Evolutionary conservation across 192 early-diverging fungal genomes (phyloP).

Genomic region (Rhizoclosmatium sp.): DNA sequence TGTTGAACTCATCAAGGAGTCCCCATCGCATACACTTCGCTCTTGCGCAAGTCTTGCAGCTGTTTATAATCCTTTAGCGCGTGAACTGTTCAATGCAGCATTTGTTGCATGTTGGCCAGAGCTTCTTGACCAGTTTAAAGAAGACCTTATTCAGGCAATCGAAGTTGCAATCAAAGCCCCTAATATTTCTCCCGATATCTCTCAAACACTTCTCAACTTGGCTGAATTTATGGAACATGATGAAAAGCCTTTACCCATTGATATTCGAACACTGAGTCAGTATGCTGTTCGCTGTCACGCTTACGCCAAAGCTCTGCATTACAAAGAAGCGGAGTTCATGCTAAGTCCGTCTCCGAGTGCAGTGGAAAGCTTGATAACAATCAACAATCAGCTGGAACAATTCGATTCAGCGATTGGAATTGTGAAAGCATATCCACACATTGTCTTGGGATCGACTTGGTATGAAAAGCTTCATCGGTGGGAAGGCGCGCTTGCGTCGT

Average conservation of each 20-base stretch:
- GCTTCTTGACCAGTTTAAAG: constrained; percentile 77
- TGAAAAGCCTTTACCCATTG: constrained; percentile 84
- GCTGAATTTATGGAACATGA: constrained; percentile 95
- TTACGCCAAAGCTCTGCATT: constrained; percentile 89
- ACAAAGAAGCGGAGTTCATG: constrained; percentile 86
- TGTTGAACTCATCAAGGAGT: constrained; percentile 84
- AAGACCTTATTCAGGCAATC: constrained; percentile 73
- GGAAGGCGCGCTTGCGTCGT: constrained; percentile 82
- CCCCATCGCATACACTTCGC: constrained; percentile 84
- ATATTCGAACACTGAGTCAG: constrained; percentile 76
- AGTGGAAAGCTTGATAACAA: constrained; percentile 81
- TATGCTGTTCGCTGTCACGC: constrained; percentile 87
- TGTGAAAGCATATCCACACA: constrained; percentile 64
- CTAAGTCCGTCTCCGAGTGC: constrained; percentile 44
- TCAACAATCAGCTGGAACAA: constrained; percentile 86
- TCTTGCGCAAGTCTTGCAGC: constrained; percentile 78
- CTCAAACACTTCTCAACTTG: constrained; percentile 82
- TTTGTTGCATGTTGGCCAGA: constrained; percentile 92
- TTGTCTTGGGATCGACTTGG: constrained; percentile 68
- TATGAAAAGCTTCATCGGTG: constrained; percentile 84
- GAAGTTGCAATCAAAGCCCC: constrained; percentile 73
- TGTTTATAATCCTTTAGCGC: constrained; percentile 70
- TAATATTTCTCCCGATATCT: constrained; percentile 81
- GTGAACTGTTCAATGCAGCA: constrained; percentile 86
- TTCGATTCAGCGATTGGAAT: constrained; percentile 89